Evolutionary conservation across 108 stramenopile genomes (phyloP), one percentile per base, ranked within the genome.

Genomic region (Nitzschia putrida): DNA sequence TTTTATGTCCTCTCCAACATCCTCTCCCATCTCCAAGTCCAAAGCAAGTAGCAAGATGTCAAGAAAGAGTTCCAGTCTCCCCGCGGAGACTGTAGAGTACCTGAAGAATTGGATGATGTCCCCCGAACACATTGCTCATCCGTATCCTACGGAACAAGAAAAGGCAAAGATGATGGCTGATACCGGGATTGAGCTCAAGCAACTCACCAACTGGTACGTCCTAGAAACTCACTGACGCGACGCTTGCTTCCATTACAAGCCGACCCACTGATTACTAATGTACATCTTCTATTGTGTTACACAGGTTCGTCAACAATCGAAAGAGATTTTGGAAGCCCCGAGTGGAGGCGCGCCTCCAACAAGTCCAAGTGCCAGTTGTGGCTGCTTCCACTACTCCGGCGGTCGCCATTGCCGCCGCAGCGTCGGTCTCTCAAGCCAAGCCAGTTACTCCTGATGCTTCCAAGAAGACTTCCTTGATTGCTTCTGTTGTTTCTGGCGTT

Each of bases 101-200:
- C 83, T 95, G 50, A 95, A 95, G 83, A 70, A 76, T 12, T 95
- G 94, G 94, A 93, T 95, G 83, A 90, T 95, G 90, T 80, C 79
- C 22, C 91, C 94, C 40, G 94, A 91, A 52, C 94, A 95, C 64
- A 81, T 95, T 40, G 87, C 88, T 41, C 94, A 95, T 80, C 94
- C 94, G 13, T 95, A 95, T 73, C 94, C 94, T 18, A 95, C 94
- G n/a, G 94, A 95, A 59, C 88, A 87, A 67, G 94, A 95, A 71
- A 95, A 95, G 90, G 85, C 78, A 12, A 54, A 83, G 54, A 95
- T 95, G 51, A 92, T 92, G 88, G 72, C 76, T 49, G 91, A 89
- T 24, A 95, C 94, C 8, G 89, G 91, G 22, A 95, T 95, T 61
- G 90, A 91, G 67, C 72, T 95, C 25, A 95, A 95, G 84, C 94